Conservation (phyloP, 73 alveolate genomes). For the Paraurostyla sp. region DNA sequence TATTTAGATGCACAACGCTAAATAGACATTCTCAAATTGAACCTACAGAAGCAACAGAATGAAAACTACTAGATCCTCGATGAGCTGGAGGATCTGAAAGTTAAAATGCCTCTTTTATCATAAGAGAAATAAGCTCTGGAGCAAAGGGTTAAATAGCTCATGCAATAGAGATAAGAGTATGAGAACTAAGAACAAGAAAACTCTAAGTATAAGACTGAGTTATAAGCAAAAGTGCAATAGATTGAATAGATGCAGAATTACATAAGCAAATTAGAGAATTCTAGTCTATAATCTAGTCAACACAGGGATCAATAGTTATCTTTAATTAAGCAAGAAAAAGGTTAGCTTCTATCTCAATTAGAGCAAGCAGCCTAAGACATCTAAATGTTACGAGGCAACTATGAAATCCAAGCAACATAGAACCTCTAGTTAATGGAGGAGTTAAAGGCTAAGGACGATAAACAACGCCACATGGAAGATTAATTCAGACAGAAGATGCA, state of each 20-base stretch:
- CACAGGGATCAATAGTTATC: background rate
- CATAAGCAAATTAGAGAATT: background rate
- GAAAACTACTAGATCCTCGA: background rate
- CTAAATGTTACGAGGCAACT: conserved; percentile 4
- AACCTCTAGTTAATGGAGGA: background rate
- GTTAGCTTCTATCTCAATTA: background rate
- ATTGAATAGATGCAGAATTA: background rate
- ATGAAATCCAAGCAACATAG: background rate
- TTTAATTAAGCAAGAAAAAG: background rate
- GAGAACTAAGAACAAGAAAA: background rate
- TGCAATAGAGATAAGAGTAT: background rate
- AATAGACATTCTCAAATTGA: conserved; percentile 1
- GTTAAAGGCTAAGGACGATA: background rate
- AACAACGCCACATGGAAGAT: background rate
- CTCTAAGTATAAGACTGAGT: background rate
- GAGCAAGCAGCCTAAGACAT: conserved; percentile 42
- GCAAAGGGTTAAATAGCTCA: background rate
- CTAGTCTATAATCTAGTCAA: background rate
- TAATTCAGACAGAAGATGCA: conserved; percentile 25
- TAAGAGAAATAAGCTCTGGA: conserved; percentile 10
- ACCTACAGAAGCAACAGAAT: conserved; percentile 2
- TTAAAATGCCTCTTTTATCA: background rate
- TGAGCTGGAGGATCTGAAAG: conserved; percentile 7
- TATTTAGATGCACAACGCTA: background rate
- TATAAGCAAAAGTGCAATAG: background rate